Conservation (phyloP, 192 early-diverging fungal genomes). For the Coemansia sp. region DNA sequence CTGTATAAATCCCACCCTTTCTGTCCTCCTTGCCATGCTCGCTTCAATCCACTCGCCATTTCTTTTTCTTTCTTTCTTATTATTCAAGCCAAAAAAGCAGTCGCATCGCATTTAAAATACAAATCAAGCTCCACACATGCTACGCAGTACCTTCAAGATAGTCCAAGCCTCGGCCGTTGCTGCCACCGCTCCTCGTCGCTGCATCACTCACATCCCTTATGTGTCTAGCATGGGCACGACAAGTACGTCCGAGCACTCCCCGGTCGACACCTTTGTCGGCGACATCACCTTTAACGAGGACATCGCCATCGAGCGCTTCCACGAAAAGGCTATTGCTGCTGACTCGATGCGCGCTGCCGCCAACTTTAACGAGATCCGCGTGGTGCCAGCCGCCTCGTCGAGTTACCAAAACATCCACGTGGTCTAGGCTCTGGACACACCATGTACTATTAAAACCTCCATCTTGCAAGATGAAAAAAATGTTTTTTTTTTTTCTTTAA, state of each 20-base stretch:
- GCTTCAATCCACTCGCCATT: neutral
- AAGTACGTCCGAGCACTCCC: slow-evolving; percentile 27
- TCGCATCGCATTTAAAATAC: neutral
- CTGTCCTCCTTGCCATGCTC: neutral
- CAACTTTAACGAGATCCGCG: slow-evolving; percentile 39
- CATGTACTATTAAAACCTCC: too few relatives aligned
- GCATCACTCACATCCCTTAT: slow-evolving; percentile 36
- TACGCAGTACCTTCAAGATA: slow-evolving; percentile 13
- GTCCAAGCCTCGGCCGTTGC: slow-evolving; percentile 2
- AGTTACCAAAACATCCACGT: slow-evolving; percentile 39
- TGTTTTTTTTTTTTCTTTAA: too few relatives aligned
- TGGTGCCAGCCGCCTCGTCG: slow-evolving; percentile 40
- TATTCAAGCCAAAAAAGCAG: neutral
- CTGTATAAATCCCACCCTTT: neutral
- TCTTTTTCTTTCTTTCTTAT: neutral
- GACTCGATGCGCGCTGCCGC: slow-evolving; percentile 48
- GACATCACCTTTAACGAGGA: slow-evolving; percentile 48
- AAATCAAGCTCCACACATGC: slow-evolving; percentile 12
- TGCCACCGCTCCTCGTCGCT: slow-evolving; percentile 12
- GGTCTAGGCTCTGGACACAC: slow-evolving; percentile 40
- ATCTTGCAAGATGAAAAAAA: too few relatives aligned
- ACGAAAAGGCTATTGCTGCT: slow-evolving; percentile 48
- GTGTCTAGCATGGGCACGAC: slow-evolving; percentile 42
- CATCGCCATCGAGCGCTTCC: slow-evolving; percentile 44
- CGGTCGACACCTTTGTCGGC: slow-evolving; percentile 32